Conservation (phyloP, 1,284 basidiomycete genomes). For the Rhodotorula sp. region DNA sequence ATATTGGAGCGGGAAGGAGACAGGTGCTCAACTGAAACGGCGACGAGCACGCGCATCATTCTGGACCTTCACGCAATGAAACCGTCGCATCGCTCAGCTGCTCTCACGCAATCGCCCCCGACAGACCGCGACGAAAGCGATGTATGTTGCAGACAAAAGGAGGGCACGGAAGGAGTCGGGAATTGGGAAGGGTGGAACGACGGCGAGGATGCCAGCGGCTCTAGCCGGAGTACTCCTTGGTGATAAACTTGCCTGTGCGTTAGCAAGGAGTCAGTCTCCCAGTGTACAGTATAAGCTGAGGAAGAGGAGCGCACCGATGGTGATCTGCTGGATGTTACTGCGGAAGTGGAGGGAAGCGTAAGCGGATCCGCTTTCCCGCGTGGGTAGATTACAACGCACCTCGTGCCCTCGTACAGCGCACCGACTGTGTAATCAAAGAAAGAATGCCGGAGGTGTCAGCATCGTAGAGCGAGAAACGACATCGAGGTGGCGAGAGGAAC, state of each 20-base stretch:
- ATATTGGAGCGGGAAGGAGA: no score
- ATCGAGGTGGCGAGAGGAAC: neutral
- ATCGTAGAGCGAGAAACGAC: neutral
- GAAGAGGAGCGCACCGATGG: conserved; percentile 65
- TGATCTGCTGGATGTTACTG: conserved; percentile 93
- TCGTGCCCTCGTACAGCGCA: conserved; percentile 39
- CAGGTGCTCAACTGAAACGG: no score
- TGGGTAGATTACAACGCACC: neutral
- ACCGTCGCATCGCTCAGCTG: no score
- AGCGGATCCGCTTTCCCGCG: neutral
- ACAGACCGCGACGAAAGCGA: no score
- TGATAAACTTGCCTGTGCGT: conserved; percentile 32
- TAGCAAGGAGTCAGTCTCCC: neutral
- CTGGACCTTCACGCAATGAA: no score
- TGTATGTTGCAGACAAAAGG: no score
- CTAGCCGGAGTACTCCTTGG: conserved; percentile 31
- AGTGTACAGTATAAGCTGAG: neutral
- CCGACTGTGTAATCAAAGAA: conserved; percentile 22
- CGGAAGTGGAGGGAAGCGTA: conserved; percentile 59
- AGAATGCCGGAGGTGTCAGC: neutral
- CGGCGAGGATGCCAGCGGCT: accelerated
- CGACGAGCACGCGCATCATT: no score
- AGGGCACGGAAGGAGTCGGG: no score
- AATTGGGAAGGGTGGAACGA: neutral
- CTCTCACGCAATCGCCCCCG: no score